Evolutionary conservation across 768 basidiomycete genomes (phyloP).

Genomic region (Tylopilus subfusipes): DNA sequence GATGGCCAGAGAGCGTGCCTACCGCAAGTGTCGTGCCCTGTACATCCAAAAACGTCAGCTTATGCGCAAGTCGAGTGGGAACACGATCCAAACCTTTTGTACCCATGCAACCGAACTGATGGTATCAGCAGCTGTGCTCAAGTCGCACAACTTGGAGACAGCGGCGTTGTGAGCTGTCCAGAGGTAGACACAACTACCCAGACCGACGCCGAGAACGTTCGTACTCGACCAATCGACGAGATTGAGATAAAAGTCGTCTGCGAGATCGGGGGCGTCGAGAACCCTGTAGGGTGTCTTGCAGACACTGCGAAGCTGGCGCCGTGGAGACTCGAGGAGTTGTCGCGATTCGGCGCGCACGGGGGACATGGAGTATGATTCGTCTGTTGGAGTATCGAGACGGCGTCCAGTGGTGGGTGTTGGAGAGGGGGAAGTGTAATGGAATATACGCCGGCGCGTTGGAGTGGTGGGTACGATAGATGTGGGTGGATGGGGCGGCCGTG

Average conservation of each 20-base stretch:
- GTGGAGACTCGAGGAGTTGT: conserved; percentile 77
- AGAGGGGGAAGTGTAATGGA: conserved; percentile 64
- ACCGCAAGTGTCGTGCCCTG: conserved; percentile 87
- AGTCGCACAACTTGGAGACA: conserved; percentile 89
- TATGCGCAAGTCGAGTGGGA: not conserved
- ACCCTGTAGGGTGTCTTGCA: conserved; percentile 97
- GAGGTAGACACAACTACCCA: conserved; percentile 90
- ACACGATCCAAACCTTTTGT: conserved; percentile 48
- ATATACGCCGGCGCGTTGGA: conserved; percentile 56
- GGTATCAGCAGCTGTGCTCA: conserved; percentile 58
- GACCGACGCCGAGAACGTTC: conserved; percentile 91
- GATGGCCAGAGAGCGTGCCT: conserved; percentile 82
- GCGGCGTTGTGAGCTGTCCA: conserved; percentile 95
- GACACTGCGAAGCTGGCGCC: conserved; percentile 75
- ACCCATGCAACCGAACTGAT: conserved; percentile 94
- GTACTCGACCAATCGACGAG: conserved; percentile 96
- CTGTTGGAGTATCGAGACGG: conserved; percentile 77
- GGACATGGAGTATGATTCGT: conserved; percentile 86
- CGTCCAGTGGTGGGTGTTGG: conserved; percentile 43
- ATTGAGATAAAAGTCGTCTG: conserved; percentile 98
- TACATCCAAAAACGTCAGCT: not conserved
- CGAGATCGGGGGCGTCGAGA: conserved; percentile 93
- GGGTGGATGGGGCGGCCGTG: conserved; percentile 38
- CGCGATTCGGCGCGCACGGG: conserved; percentile 85
- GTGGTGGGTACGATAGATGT: conserved; percentile 43